Base-by-base conservation (phyloP, 768 basidiomycete species). In the Agrocybe pediades region DNA sequence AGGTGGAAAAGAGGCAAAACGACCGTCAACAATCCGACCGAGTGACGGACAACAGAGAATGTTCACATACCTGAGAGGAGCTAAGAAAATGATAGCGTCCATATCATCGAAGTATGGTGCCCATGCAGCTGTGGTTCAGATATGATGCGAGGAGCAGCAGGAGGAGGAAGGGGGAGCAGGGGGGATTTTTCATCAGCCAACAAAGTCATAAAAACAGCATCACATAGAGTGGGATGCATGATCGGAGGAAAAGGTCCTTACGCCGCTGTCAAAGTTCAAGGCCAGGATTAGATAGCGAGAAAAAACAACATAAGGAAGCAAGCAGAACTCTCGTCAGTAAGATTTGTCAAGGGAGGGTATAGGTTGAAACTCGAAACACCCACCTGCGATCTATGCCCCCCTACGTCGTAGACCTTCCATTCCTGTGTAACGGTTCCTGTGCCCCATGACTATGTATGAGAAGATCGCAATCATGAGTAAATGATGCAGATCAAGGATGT, bases 71-170 rank as follows among this genome's bases (percentile, higher is more conserved):
- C 75, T 86, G 58, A 88, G 80, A 17, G 87, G 86, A 20, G 83
- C 85, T 45, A 89, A 68, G 66, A 88, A 88, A 55, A 89, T 85
- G 62, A 88, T 86, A 23, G 83, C 82, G 53, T 87, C 80, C 77
- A 87, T 83, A 58, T 88, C 84, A 67, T 88, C 79, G 44, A 89
- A 88, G 66, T 80, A 88, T 9, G 78, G 78, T 13, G 65, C 74
- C 78, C 73, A 82, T 61, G 84, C 80, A 68, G 77, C 84, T 86
- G 53, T 47, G 49, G 58, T 46, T 51, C 46, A 54, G 46, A 55
- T n/a, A 21, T 6, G 41, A 48, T 48, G 33, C 4, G 23, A 21
- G 27, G n/a, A 23, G 29, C 15, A 36, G 20, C 30, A 20, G 21
- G 30, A 48, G 25, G n/a, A 23, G n/a, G n/a, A n/a, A n/a, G n/a